phyloP scores from a whole-genome alignment of 345 rosid species.

The Eucalyptus cloeziana region DNA sequence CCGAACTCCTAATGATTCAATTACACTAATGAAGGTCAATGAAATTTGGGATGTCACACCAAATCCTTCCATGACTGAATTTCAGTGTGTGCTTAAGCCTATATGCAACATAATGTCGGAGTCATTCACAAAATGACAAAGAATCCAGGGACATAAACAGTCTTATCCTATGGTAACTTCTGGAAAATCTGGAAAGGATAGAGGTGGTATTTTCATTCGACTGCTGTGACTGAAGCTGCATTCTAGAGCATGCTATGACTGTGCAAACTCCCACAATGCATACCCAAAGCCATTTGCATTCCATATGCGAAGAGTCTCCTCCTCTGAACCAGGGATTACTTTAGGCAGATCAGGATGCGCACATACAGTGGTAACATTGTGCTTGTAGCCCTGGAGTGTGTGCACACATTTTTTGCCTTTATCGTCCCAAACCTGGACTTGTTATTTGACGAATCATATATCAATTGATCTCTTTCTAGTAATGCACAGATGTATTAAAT shows the following conservation, averaged over 20 bases:
- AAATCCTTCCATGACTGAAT: constrained; percentile 4
- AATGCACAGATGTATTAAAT: too few relatives aligned
- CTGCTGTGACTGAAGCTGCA: background rate
- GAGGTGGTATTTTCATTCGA: background rate
- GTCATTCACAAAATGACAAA: background rate
- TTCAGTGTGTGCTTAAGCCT: background rate
- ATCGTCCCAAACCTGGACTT: too few relatives aligned
- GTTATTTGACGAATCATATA: too few relatives aligned
- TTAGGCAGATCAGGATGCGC: constrained; percentile 8
- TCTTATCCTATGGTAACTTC: background rate
- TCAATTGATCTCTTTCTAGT: too few relatives aligned
- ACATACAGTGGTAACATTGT: background rate
- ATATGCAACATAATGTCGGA: background rate
- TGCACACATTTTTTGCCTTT: too few relatives aligned
- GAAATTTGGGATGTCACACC: too few relatives aligned
- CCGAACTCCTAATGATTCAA: too few relatives aligned
- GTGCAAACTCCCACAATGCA: background rate
- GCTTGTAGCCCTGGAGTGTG: too few relatives aligned
- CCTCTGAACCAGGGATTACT: constrained; percentile 10
- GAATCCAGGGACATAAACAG: background rate
- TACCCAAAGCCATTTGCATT: constrained; percentile 1
- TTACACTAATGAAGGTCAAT: too few relatives aligned
- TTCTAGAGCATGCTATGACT: background rate
- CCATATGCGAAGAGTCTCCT: constrained; percentile 10
- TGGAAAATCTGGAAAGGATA: background rate